Evolutionary conservation across 2,329 filamentous ascomycete species (phyloP), one percentile per base, ranked within the genome.

Genomic region (Claviceps sp.): DNA sequence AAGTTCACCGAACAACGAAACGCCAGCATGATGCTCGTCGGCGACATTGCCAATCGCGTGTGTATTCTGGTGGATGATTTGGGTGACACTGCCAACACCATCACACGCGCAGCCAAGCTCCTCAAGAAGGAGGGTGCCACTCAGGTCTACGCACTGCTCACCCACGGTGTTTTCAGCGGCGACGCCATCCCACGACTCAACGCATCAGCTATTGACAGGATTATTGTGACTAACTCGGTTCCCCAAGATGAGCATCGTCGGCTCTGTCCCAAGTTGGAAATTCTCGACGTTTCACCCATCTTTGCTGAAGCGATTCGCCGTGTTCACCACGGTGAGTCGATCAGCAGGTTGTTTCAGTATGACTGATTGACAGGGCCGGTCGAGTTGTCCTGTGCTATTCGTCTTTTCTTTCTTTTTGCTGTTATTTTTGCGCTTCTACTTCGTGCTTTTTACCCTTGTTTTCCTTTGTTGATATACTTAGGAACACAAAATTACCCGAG

Each of bases 271-370:
- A 97, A 97, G 73, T 74, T 98, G 49, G 89, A 95, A 66, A 86
- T 96, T 48, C 72, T 98, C 55, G 91, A 97, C 63, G 68, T 97
- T 54, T 88, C 88, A 50, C 84, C 87, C 59, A 83, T 96, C 53
- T 96, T 97, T 66, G 90, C 88, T 54, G 91, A 97, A 77, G 88
- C 93, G 49, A 96, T 97, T 60, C 86, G 93, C 56, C 82, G 93
- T 56, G 91, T 97, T 53, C 93, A 98, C 70, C 90, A 97, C 68
- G 93, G 93, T 62, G 93, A 98, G 73, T 95, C 88, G 63, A 95
- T 98, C 70, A 95, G 89, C 66, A 88, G 93, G 55, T 77, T 98
- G 49, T 98, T 98, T 57, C 66, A 69, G 59, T 65, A 68, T 53
- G 55, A 57, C 57, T 64, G 46, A 57, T 22, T 14, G 3, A 29